A percentile compares a stretch with the other conserved stretches of the same genome.
Evolutionary conservation across 2,329 filamentous ascomycete species (phyloP).

Genomic region (Exophiala xenobiotica): DNA sequence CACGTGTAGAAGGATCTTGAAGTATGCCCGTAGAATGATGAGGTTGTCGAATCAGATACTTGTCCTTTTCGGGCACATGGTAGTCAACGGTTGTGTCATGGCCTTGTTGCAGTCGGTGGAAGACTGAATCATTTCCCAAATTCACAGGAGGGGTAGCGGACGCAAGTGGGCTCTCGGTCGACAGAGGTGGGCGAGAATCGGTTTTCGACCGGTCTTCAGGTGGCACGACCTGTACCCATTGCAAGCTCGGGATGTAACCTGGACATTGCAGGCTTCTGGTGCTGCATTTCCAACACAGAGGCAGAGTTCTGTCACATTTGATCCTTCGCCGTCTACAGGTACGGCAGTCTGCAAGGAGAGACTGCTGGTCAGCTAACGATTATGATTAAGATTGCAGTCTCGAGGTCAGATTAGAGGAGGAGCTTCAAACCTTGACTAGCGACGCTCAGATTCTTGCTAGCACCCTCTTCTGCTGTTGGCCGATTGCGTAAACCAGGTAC

Average conservation of each 20-base stretch:
- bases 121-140: too few species aligned
- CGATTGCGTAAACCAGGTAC: too few species aligned
- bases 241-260: slow-evolving; percentile 25
- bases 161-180: too few species aligned
- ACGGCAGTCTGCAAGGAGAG: slow-evolving; percentile 1
- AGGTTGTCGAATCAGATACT: not conserved
- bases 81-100: too few species aligned
- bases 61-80: not conserved
- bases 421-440: too few species aligned
- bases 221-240: slow-evolving; percentile 22
- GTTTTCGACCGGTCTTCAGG: not conserved
- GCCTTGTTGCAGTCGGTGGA: too few species aligned
- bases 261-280: slow-evolving; percentile 27
- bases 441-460: too few species aligned
- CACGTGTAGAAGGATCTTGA: not conserved
- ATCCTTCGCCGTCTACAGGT: slow-evolving; percentile 32
- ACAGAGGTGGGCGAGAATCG: not conserved
- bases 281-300: slow-evolving; percentile 30
- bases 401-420: too few species aligned
- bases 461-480: too few species aligned
- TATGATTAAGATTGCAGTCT: too few species aligned
- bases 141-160: too few species aligned
- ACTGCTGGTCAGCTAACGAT: too few species aligned
- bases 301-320: slow-evolving; percentile 29
- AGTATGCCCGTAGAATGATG: not conserved